Conservation (phyloP, 2,329 filamentous ascomycete genomes). For the Alternaria sp. region DNA sequence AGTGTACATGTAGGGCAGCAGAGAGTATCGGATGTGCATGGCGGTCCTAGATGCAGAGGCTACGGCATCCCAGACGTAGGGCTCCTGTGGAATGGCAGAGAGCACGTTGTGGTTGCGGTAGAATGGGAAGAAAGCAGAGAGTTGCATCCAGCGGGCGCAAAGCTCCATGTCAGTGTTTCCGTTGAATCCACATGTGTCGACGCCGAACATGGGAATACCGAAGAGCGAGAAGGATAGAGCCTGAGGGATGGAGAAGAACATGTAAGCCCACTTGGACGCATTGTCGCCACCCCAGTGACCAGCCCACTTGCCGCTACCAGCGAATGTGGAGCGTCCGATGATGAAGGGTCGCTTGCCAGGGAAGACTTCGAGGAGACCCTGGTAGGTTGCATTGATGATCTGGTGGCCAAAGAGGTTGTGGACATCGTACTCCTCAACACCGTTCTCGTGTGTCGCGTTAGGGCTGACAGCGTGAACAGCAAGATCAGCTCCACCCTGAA, state of each 20-base stretch:
- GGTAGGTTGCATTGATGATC: constrained; percentile 78
- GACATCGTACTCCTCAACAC: constrained; percentile 77
- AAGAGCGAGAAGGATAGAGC: constrained; percentile 77
- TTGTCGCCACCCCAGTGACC: constrained; percentile 85
- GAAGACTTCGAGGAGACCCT: constrained; percentile 68
- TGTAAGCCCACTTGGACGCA: constrained; percentile 71
- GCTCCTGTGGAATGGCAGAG: constrained; percentile 69
- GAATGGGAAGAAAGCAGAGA: constrained; percentile 77
- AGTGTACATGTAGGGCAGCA: constrained; percentile 80
- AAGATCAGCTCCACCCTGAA: constrained; percentile 67
- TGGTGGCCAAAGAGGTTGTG: constrained; percentile 76
- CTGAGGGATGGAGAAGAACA: constrained; percentile 79
- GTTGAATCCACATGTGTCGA: constrained; percentile 68
- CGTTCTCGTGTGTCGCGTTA: constrained; percentile 78
- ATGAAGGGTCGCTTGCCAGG: constrained; percentile 79
- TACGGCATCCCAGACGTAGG: constrained; percentile 72
- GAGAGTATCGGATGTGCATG: constrained; percentile 72
- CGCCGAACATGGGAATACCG: constrained; percentile 77
- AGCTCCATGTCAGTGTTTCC: constrained; percentile 72
- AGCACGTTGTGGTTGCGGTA: constrained; percentile 78
- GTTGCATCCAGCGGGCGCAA: constrained; percentile 76
- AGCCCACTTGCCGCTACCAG: constrained; percentile 75
- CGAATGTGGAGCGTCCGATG: constrained; percentile 81
- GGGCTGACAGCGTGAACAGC: constrained; percentile 75
- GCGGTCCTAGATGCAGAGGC: constrained; percentile 68